Evolutionary conservation across 2,329 filamentous ascomycete species (phyloP).

Genomic region (Hymenoscyphus linearis): DNA sequence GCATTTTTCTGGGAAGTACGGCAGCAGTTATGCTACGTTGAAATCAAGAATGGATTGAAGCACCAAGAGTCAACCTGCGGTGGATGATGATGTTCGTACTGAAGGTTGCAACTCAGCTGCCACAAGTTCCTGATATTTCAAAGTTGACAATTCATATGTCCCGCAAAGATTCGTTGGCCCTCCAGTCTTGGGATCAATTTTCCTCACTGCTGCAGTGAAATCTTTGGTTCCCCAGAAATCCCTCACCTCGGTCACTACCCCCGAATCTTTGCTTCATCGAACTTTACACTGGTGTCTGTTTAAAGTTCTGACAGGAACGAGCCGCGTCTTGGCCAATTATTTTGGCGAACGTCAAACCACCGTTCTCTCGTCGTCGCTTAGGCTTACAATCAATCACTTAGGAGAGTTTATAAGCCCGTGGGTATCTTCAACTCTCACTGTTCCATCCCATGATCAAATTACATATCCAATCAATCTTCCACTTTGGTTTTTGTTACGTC

Average conservation of each 20-base stretch:
- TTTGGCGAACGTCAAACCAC: not conserved
- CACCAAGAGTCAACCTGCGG: not conserved
- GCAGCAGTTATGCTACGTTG: not conserved
- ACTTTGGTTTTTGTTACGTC: not conserved
- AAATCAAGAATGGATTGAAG: not conserved
- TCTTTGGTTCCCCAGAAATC: slow-evolving; percentile 60
- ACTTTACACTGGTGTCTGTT: slow-evolving; percentile 6
- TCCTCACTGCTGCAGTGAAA: slow-evolving; percentile 52
- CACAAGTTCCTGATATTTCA: slow-evolving; percentile 46
- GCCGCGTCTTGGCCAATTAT: not conserved
- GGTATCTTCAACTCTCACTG: not conserved
- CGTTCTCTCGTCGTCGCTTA: not conserved
- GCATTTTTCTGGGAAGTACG: not conserved
- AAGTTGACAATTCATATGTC: slow-evolving; percentile 51
- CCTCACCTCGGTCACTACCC: slow-evolving; percentile 54
- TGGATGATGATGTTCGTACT: not conserved
- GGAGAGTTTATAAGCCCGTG: not conserved
- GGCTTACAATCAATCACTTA: not conserved
- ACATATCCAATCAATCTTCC: too few relatives aligned
- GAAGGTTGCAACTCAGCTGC: not conserved
- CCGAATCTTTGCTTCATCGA: slow-evolving; percentile 52
- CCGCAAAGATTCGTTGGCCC: slow-evolving; percentile 58
- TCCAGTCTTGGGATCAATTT: slow-evolving; percentile 53
- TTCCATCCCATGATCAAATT: not conserved
- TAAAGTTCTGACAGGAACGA: not conserved